Evolutionary conservation across 352 stramenopile species (phyloP).

Genomic region (Globisporangium camurandrum): DNA sequence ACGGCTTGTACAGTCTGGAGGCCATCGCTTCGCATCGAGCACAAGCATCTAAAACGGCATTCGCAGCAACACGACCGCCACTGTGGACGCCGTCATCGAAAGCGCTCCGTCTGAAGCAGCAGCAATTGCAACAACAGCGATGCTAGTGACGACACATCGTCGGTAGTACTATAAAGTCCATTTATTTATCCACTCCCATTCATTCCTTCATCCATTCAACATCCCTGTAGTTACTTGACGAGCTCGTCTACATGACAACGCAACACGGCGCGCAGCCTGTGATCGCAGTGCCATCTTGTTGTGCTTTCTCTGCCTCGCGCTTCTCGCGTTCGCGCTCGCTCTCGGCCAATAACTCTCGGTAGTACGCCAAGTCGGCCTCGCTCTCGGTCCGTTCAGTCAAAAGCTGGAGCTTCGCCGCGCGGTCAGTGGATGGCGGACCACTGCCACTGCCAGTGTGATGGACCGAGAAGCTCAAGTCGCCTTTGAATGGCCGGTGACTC

Average conservation of each 20-base stretch:
- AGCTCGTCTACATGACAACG: constrained; percentile 25
- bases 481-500: constrained; percentile 39
- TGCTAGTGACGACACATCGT: too few relatives aligned
- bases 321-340: constrained; percentile 27
- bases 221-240: not conserved
- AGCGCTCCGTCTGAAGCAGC: not conserved
- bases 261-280: constrained; percentile 51
- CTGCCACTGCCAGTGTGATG: not conserved
- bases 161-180: not conserved
- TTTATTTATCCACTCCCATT: not conserved
- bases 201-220: not conserved
- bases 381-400: constrained; percentile 11
- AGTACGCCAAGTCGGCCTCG: constrained; percentile 42
- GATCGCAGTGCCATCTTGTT: constrained; percentile 17
- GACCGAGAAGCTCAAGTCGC: constrained; percentile 26
- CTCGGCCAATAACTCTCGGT: constrained; percentile 32
- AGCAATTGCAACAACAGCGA: not conserved
- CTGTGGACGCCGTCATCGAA: not conserved
- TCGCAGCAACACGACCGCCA: not conserved
- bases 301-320: constrained; percentile 18
- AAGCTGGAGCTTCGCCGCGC: constrained; percentile 1
- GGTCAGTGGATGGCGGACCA: too few relatives aligned
- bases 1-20: not conserved
- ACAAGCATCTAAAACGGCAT: not conserved
- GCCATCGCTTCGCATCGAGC: not conserved